Evolutionary conservation across 2,329 filamentous ascomycete genomes (phyloP), one percentile per base, ranked within the genome.

Genomic region (Mollisia scopiformis): DNA sequence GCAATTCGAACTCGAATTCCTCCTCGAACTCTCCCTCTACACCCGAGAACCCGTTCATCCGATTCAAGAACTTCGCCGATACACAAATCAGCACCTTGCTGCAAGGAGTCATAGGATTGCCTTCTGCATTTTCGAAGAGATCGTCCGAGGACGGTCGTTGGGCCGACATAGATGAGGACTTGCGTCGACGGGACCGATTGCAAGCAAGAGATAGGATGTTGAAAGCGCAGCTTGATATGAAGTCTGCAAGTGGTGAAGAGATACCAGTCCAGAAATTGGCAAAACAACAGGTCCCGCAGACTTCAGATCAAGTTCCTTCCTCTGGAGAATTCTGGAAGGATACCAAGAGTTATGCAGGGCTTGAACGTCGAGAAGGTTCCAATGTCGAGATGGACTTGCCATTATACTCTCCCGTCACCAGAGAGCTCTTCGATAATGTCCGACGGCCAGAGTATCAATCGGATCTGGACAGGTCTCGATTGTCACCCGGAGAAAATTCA

Each of bases 401-500:
- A 19, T 58, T 73, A 3, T 73, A 70, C 39, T 70, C 68, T 30
- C 65, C 66, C 2, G 62, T 71, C 4, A 53, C 61, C 2, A 67
- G 66, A 49, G 61, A 63, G 16, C 60, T 71, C 6, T 71, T 71
- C 51, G 27, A 61, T 19, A 62, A 67, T 39, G 55, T 71, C 16
- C 13, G 59, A 69, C 33, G 55, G 58, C 37, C 47, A 64, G n/a
- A 46, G 33, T n/a, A 57, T 96, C 91, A 14, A 19, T 25, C 6
- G 19, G 30, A 27, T 28, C 43, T 25, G 19, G 8, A 8, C 31
- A 55, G 33, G 3, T 41, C n/a, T 31, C n/a, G 51, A 39, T 28
- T 13, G 28, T 27, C 31, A 8, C 37, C 16, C 19, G 37, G 33
- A 21, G 39, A 57, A 21, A 49, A 63, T 35, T 43, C 14, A 21